Percentiles rank a stretch among this genome's conserved stretches.
Conservation (phyloP, 768 basidiomycete species). For the Trametes maxima region DNA sequence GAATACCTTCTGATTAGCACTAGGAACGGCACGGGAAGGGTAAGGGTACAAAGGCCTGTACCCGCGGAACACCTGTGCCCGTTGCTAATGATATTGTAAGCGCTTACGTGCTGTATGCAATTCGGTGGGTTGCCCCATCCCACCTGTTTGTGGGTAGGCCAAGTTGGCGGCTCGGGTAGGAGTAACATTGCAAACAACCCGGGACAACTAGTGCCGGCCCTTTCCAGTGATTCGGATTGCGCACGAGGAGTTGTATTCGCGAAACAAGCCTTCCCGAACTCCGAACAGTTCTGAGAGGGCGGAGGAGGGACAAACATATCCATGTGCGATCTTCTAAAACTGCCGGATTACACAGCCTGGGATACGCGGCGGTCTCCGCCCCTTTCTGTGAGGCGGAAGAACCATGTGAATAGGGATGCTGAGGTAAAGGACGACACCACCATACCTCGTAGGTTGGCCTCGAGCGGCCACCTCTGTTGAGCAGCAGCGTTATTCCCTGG, state of each 20-base stretch:
- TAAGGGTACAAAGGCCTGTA: too few species aligned
- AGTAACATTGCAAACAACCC: too few species aligned
- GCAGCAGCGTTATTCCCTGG: too few species aligned
- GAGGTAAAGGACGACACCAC: neutral
- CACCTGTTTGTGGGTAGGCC: too few species aligned
- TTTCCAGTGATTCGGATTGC: neutral
- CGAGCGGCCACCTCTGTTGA: too few species aligned
- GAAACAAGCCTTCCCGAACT: constrained; percentile 1
- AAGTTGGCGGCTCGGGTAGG: too few species aligned
- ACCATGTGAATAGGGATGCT: neutral
- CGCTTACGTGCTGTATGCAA: too few species aligned
- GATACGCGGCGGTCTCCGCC: neutral
- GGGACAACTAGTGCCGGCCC: neutral
- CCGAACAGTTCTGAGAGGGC: neutral
- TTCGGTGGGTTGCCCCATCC: too few species aligned
- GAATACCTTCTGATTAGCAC: too few species aligned
- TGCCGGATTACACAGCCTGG: neutral
- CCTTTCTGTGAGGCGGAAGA: neutral
- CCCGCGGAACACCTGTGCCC: too few species aligned
- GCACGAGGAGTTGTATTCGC: neutral
- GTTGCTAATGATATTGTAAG: too few species aligned
- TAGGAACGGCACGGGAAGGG: neutral
- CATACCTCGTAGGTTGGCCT: too few species aligned
- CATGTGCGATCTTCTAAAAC: neutral
- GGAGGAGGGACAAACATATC: neutral